These are phyloP conservation scores for Aquilaria agallochum DNA, from an alignment of 441 rosid species.

Conservation along the genomic window DNA sequence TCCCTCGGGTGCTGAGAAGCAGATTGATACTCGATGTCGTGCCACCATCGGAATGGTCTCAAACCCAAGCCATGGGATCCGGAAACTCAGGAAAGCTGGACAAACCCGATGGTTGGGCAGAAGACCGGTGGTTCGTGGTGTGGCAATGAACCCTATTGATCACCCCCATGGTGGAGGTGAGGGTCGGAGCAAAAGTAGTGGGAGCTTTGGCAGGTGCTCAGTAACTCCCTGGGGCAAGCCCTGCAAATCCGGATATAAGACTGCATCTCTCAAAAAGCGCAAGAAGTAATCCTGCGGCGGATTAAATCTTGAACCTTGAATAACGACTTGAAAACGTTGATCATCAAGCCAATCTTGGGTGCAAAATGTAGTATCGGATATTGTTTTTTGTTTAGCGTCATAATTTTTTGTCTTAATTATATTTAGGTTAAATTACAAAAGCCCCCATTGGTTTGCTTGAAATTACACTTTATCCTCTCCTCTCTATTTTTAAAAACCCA, in stretches of 20 bases:
- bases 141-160: conserved; percentile 93
- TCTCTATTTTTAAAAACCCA: too few species aligned
- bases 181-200: conserved; percentile 92
- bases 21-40: conserved; percentile 63
- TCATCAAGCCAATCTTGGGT: too few species aligned
- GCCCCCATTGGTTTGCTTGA: too few species aligned
- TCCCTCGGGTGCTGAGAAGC: conserved; percentile 67
- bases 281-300: conserved; percentile 21
- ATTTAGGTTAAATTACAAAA: too few species aligned
- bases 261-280: conserved; percentile 58
- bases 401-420: too few species aligned
- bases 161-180: conserved; percentile 99
- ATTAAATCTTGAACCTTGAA: too few species aligned
- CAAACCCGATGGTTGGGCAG: conserved; percentile 84
- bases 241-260: conserved; percentile 71
- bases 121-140: conserved; percentile 84
- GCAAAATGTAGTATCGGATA: too few species aligned
- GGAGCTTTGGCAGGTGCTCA: conserved; percentile 59
- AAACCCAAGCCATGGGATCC: conserved; percentile 53
- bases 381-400: too few species aligned
- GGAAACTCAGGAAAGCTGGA: conserved; percentile 84
- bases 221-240: conserved; percentile 95
- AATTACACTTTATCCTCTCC: too few species aligned
- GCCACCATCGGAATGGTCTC: conserved; percentile 80
- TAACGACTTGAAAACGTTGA: too few species aligned